Evolutionary conservation across 2,329 filamentous ascomycete genomes (phyloP), one percentile per base, ranked within the genome.

Genomic region (Ophiobolus disseminans): DNA sequence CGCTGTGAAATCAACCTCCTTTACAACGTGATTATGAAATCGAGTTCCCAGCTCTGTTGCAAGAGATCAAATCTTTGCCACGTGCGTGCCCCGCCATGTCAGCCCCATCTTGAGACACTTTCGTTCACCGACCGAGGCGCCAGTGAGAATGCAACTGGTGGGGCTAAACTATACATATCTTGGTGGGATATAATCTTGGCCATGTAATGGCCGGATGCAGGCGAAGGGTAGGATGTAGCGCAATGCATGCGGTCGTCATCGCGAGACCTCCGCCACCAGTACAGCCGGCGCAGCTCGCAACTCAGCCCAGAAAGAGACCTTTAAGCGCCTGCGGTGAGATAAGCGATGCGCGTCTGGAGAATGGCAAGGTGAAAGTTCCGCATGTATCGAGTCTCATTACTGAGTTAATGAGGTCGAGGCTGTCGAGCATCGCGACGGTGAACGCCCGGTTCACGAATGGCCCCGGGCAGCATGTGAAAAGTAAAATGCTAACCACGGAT

Each of bases 281-380:
- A 32, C n/a, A 32, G 30, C 30, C 30, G 10, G 10, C 9, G 30
- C 30, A n/a, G 34, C 48, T 41, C 43, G 47, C 53, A 32, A 35
- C 36, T 28, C 28, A 30, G 43, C 40, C 53, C 48, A 40, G 22
- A 20, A 49, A 45, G 28, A 45, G 57, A 19, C 14, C 20, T 6
- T 30, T n/a, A 20, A 38, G 48, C 48, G 53, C 35, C 31, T 50
- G 40, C 48, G 50, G 45, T 53, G 38, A 50, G 57, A 47, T 19
- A 37, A 32, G 25, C 34, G 31, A 34, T 16, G 28, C 16, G 5
- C 21, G 9, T 19, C 38, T 17, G 11, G 8, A 30, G 20, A 11
- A 19, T 38, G 9, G 23, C 8, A 7, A 42, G 19, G 39, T 21
- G 20, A 21, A 35, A 38, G 37, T 40, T 14, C 22, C 31, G 37